Conservation (phyloP, 1,284 basidiomycete genomes). For the Ustilago tritici region DNA sequence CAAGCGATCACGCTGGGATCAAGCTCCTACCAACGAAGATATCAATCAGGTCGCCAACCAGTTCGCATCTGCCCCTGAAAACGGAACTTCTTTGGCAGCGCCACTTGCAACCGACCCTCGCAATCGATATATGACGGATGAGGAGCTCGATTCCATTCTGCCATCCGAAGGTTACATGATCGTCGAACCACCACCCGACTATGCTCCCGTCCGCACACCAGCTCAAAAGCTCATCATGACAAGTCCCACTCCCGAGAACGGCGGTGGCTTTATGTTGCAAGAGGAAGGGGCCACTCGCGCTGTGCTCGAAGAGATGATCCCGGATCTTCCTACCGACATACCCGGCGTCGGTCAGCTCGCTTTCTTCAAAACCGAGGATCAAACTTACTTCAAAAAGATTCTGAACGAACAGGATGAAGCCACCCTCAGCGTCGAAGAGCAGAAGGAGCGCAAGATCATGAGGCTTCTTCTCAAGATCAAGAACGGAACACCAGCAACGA, state of each 20-base stretch:
- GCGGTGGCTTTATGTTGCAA: constrained; percentile 92
- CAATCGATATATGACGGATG: constrained; percentile 92
- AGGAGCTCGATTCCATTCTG: constrained; percentile 91
- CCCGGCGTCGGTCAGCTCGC: constrained; percentile 96
- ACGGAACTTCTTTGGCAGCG: constrained; percentile 12
- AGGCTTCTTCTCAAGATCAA: constrained; percentile 99
- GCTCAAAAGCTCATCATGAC: constrained; percentile 81
- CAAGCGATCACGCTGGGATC: constrained; percentile 92
- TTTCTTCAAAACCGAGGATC: constrained; percentile 98
- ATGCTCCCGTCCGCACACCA: constrained; percentile 82
- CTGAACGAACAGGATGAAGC: constrained; percentile 90
- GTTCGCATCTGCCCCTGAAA: constrained; percentile 5
- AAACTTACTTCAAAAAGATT: constrained; percentile 97
- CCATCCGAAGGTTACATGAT: constrained; percentile 89
- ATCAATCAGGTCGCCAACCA: constrained; percentile 10
- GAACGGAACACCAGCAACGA: constrained; percentile 97
- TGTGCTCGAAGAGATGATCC: constrained; percentile 83
- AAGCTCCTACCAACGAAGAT: constrained; percentile 75
- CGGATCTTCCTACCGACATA: constrained; percentile 97
- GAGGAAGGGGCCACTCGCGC: constrained; percentile 90
- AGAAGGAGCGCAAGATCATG: constrained; percentile 99
- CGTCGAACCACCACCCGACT: constrained; percentile 92
- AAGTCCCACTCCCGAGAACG: constrained; percentile 73
- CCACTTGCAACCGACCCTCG: constrained; percentile 77
- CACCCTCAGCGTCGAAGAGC: constrained; percentile 89